Conservation (phyloP, 2,329 filamentous ascomycete species). For the Pseudogymnoascus verrucosus region DNA sequence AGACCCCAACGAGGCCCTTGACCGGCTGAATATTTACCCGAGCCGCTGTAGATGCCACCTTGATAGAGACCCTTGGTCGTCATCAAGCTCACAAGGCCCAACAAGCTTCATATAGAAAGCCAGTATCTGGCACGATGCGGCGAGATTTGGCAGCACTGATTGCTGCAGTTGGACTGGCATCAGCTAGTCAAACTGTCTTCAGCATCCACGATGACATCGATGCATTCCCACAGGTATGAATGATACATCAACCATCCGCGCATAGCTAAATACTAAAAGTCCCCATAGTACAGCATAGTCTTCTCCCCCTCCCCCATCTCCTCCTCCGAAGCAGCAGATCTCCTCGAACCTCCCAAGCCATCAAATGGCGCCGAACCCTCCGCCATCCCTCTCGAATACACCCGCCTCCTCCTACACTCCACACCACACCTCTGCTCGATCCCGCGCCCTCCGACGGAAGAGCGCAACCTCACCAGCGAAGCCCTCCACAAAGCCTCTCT, state of each 20-base stretch:
- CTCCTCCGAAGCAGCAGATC: slow-evolving; percentile 47
- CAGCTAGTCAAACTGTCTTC: slow-evolving; percentile 51
- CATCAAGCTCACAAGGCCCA: neutral
- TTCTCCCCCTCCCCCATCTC: slow-evolving; percentile 55
- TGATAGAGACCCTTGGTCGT: neutral
- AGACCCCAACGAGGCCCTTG: neutral
- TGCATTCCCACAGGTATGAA: slow-evolving; percentile 59
- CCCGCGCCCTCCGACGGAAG: slow-evolving; percentile 43
- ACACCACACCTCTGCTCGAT: slow-evolving; percentile 51
- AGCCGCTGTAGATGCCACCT: slow-evolving; percentile 6
- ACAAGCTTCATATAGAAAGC: neutral
- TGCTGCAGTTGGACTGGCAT: slow-evolving; percentile 28
- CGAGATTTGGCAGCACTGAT: slow-evolving; percentile 22
- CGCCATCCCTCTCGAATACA: neutral
- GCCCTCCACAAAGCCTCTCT: slow-evolving; percentile 48
- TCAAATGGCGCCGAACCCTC: slow-evolving; percentile 3
- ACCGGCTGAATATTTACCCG: neutral
- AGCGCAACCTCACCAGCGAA: slow-evolving; percentile 40
- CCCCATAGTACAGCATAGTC: slow-evolving; percentile 51
- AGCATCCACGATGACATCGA: slow-evolving; percentile 66
- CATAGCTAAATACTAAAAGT: slow-evolving; percentile 9
- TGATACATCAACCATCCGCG: slow-evolving; percentile 12
- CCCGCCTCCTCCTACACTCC: slow-evolving; percentile 6
- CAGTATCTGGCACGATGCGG: slow-evolving; percentile 27
- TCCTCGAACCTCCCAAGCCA: neutral